Evolutionary conservation across 164 flowering plant species (phyloP).

Genomic region (Hamamelis virginiana): DNA sequence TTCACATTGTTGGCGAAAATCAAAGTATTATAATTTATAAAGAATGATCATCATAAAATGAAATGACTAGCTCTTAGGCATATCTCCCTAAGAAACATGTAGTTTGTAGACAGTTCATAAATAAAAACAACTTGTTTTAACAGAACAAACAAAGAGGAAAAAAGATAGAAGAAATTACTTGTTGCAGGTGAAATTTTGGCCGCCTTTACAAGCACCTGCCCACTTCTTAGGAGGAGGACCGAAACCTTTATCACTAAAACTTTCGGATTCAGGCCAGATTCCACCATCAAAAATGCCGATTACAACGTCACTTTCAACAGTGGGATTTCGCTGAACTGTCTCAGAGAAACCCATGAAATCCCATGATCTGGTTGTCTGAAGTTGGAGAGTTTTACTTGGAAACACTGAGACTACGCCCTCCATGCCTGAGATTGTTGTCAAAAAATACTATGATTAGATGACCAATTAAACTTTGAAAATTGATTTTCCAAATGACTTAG

Average conservation of each 20-base stretch:
- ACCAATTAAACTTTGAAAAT: too few relatives aligned
- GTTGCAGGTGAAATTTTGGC: slow-evolving; percentile 29
- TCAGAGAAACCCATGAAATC: slow-evolving; percentile 36
- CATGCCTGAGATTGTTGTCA: slow-evolving; percentile 18
- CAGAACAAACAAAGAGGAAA: background rate
- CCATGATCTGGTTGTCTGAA: slow-evolving; percentile 49
- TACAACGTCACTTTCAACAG: slow-evolving; percentile 31
- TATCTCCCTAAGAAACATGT: too few relatives aligned
- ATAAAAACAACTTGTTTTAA: too few relatives aligned
- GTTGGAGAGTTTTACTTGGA: slow-evolving; percentile 18
- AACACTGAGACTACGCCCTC: slow-evolving; percentile 38
- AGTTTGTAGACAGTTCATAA: too few relatives aligned
- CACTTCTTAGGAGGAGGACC: slow-evolving; percentile 36
- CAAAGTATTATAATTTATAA: background rate
- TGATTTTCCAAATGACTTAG: too few relatives aligned
- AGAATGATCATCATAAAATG: background rate
- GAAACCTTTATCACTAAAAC: slow-evolving; percentile 28
- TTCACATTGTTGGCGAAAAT: background rate
- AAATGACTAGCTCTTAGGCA: background rate
- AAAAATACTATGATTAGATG: background rate
- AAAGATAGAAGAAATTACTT: slow-evolving; percentile 21
- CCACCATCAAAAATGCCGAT: slow-evolving; percentile 30
- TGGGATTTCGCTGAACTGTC: background rate
- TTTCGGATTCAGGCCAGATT: slow-evolving; percentile 29
- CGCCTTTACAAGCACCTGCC: slow-evolving; percentile 29